Conservation (phyloP, 2,329 filamentous ascomycete species). For the Sporothrix euskadiensis region DNA sequence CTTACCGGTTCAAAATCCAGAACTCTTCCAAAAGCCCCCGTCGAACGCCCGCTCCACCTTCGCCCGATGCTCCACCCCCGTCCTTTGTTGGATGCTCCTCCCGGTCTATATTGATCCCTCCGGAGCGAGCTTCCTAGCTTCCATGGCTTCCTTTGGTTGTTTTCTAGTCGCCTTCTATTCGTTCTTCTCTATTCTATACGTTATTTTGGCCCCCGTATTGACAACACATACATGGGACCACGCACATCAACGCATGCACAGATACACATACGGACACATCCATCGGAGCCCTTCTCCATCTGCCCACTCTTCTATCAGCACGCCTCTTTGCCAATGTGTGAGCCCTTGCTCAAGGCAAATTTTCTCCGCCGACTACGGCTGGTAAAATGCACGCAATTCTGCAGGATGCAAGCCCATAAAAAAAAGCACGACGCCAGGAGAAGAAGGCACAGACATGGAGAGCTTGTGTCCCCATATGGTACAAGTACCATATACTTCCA, state of each 20-base stretch:
- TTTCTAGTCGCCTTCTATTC: neutral
- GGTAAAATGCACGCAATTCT: slow-evolving; percentile 13
- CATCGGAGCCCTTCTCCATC: neutral
- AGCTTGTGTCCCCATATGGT: neutral
- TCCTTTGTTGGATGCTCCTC: neutral
- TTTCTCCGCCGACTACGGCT: neutral
- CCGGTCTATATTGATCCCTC: neutral
- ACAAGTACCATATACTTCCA: slow-evolving; percentile 4
- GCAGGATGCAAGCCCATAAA: neutral
- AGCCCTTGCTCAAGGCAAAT: neutral
- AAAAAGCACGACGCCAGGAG: neutral
- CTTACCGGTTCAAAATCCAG: neutral
- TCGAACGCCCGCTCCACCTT: neutral
- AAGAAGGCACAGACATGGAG: neutral
- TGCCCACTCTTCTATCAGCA: neutral
- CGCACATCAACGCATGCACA: neutral
- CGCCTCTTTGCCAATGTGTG: neutral
- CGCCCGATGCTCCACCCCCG: neutral
- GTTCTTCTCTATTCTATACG: neutral
- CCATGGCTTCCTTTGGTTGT: neutral
- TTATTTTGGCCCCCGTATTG: neutral
- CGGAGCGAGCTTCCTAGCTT: neutral
- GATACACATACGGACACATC: neutral
- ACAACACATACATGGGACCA: slow-evolving; percentile 14
- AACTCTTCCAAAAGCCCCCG: neutral